These are phyloP conservation scores for Fraxinus velutina DNA, from an alignment of 305 asterid genomes.

Conservation along the genomic window DNA sequence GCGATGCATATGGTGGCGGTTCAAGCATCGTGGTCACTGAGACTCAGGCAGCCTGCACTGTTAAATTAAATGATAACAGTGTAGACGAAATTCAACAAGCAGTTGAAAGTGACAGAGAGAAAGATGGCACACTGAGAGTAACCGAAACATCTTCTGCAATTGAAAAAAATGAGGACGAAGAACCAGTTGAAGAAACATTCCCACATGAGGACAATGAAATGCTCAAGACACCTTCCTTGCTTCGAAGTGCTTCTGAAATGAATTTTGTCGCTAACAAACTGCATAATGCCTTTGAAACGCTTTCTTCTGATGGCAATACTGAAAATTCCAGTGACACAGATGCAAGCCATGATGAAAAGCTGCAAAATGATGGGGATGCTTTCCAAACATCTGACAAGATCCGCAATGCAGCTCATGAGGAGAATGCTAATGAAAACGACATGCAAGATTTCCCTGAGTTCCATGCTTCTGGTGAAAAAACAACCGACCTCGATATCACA, in stretches of 20 bases:
- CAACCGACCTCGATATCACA: conserved; percentile 25
- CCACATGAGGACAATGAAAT: conserved; percentile 30
- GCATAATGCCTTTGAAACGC: conserved; percentile 31
- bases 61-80: conserved; percentile 26
- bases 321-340: conserved; percentile 17
- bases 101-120: conserved; percentile 22
- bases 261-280: conserved; percentile 33
- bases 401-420: conserved; percentile 27
- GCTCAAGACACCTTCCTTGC: conserved; percentile 24
- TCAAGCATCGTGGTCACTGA: conserved; percentile 27
- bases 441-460: conserved; percentile 19
- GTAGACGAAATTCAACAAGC: conserved; percentile 32
- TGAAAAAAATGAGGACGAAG: conserved; percentile 29
- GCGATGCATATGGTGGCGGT: conserved; percentile 27
- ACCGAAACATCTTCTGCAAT: conserved; percentile 33
- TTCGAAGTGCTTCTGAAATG: conserved; percentile 39
- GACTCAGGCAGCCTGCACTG: conserved; percentile 34
- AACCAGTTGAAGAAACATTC: conserved; percentile 26
- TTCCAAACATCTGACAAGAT: conserved; percentile 19
- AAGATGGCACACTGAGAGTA: conserved; percentile 18
- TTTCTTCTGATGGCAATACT: conserved; percentile 30
- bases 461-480: conserved; percentile 19
- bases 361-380: conserved; percentile 24
- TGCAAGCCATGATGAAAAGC: conserved; percentile 22
- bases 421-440: conserved; percentile 10